Base-by-base conservation (phyloP, 768 basidiomycete genomes). In the Clavulina sp. region DNA sequence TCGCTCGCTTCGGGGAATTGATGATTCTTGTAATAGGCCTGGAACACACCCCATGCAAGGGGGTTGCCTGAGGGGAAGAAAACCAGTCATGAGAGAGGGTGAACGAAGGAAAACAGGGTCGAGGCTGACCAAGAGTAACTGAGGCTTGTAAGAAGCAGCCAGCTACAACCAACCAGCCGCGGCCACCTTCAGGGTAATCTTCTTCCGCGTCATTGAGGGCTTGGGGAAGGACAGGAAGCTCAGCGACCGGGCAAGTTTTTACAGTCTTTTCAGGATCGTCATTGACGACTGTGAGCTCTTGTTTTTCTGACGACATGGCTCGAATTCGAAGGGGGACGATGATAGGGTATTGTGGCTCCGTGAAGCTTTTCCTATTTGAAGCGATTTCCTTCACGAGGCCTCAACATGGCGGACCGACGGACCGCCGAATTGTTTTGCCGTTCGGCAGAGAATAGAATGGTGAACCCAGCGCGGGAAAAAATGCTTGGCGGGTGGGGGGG, bases 121-220 rank as follows among this genome's bases (percentile, higher is more conserved):
- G 13, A 31, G 28, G 7, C 4, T 4, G 5, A 6, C 48, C 18
- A 29, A 31, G 4, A 53, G 38, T 50, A 28, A 49, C 53, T 36
- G 52, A 34, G 24, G 55, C 55, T 6, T 54, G 29, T n/a, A 56
- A 50, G 31, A 50, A 56, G 16, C 48, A 47, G 3, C 56, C 56
- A 3, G 51, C 33, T 16, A 57, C 54, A 34, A 55, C 54, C 13
- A 41, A 29, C 56, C 56, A 57, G 21, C 54, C 54, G 18, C 56
- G n/a, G 3, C 56, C 56, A 3, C 56, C 56, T 29, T 57, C 56
- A 4, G 56, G 56, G 43, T 51, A 54, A 19, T 56, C 54, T 28
- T 38, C 33, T 28, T 51, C 38, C 3, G n/a, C 33, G 38, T 51
- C 50, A 24, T 51, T 36, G 9, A 38, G 34, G 9, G n/a, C n/a